Evolutionary conservation across 148 eudicot species (phyloP).

Genomic region (Rhododendron williamsianum): DNA sequence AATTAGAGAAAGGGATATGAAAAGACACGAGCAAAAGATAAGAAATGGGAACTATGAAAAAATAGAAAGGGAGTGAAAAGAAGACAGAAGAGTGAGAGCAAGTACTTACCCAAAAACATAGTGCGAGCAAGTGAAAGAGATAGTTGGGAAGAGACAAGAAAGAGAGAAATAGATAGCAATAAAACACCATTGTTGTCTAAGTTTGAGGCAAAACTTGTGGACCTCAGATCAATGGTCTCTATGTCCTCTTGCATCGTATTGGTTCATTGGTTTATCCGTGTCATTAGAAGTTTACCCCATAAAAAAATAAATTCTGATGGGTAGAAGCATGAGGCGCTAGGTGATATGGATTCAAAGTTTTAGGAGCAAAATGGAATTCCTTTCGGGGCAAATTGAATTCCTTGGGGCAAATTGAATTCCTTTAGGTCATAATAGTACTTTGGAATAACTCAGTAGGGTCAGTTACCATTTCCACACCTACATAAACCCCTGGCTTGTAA

Average conservation of each 20-base stretch:
- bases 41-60: neutral
- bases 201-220: neutral
- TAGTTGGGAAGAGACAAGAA: neutral
- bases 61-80: neutral
- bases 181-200: neutral
- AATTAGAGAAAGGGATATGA: neutral
- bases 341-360: neutral
- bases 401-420: neutral
- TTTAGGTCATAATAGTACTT: neutral
- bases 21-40: neutral
- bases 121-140: neutral
- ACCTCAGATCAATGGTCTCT: neutral
- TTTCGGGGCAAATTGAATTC: neutral
- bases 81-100: neutral
- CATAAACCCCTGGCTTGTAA: neutral
- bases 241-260: neutral
- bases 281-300: neutral
- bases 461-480: neutral
- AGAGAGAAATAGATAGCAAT: neutral
- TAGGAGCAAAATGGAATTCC: neutral
- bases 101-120: neutral
- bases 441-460: neutral
- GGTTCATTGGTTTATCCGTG: neutral
- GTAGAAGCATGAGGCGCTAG: neutral
- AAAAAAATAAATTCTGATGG: neutral